Percentiles rank a stretch among this genome's conserved stretches.
phyloP scores from a whole-genome alignment of 2,329 filamentous ascomycete genomes.

The Penicillium psychrosexuale region DNA sequence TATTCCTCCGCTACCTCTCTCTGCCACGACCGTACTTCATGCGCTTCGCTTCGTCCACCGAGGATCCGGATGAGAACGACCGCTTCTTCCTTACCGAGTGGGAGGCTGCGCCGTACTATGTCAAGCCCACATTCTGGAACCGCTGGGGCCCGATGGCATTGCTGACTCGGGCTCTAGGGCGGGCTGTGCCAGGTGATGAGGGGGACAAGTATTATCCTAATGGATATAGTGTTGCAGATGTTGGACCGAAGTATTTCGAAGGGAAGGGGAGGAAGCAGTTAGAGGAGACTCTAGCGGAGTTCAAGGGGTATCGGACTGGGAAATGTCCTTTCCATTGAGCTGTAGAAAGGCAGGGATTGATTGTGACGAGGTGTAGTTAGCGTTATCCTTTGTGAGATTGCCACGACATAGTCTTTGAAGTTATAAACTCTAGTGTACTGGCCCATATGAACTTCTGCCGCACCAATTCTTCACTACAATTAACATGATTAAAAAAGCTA shows the following conservation, averaged over 20 bases:
- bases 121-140: slow-evolving; percentile 57
- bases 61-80: slow-evolving; percentile 53
- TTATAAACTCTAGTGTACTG: background rate
- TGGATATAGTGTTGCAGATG: slow-evolving; percentile 53
- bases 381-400: background rate
- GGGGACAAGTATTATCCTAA: slow-evolving; percentile 48
- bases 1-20: slow-evolving; percentile 56
- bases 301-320: slow-evolving; percentile 41
- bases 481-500: background rate
- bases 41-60: slow-evolving; percentile 40
- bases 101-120: slow-evolving; percentile 64
- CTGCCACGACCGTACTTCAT: slow-evolving; percentile 55
- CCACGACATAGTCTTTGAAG: background rate
- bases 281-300: slow-evolving; percentile 41
- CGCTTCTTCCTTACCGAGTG: slow-evolving; percentile 53
- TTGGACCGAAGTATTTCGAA: slow-evolving; percentile 59
- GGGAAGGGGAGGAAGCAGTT: slow-evolving; percentile 46
- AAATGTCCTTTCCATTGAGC: slow-evolving; percentile 50
- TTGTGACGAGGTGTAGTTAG: too few relatives aligned
- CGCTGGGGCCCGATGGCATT: slow-evolving; percentile 60
- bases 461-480: background rate
- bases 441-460: background rate
- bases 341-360: background rate
- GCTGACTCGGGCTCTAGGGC: slow-evolving; percentile 47
- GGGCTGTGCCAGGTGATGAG: slow-evolving; percentile 49